Base-by-base conservation (phyloP, 768 basidiomycete species). In the Cystofilobasidium capitatum region DNA sequence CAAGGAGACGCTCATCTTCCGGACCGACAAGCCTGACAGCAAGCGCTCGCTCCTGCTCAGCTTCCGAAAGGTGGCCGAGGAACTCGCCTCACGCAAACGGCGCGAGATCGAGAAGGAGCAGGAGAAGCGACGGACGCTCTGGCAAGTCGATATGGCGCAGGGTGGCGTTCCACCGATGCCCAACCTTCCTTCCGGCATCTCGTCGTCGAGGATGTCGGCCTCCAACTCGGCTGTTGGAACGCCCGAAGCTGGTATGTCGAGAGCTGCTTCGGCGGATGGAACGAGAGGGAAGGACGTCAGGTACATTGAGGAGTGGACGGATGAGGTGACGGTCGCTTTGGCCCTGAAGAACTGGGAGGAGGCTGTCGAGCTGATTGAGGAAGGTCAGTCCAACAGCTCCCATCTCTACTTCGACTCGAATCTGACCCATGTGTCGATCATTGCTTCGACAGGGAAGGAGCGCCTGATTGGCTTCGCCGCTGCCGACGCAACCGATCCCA, bases 81-180 rank as follows among this genome's bases (percentile, higher is more conserved):
- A 97, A 72, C 80, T 96, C 4, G 82, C 87, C 10, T 84, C 87
- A 49, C 89, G 91, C 77, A 88, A 85, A 72, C 84, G 93, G 64
- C 94, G 91, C 76, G 91, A 97, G 73, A 87, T 91, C 65, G 88
- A 98, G 78, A 89, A 89, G 60, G 89, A 93, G 78, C 87, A 96
- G 72, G 90, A 92, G 75, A 81, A 91, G 65, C 81, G 92, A 49
- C 89, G 90, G 71, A 79, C 77, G 66, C 75, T 79, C 66, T 81
- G 80, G 80, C 74, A 76, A 57, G 33, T 58, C 55, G 36, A 37
- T 55, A 16, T 29, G 7, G 31, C 54, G n/a, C 58, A 31, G 26
- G 9, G 24, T 22, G 58, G 40, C 20, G 26, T 29, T 2, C 64
- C 54, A 6, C 55, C 64, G 0, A 35, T 65, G 57, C 57, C 64